Base-by-base conservation (phyloP, 2,329 filamentous ascomycete species). In the Ophiosphaerella korrae region DNA sequence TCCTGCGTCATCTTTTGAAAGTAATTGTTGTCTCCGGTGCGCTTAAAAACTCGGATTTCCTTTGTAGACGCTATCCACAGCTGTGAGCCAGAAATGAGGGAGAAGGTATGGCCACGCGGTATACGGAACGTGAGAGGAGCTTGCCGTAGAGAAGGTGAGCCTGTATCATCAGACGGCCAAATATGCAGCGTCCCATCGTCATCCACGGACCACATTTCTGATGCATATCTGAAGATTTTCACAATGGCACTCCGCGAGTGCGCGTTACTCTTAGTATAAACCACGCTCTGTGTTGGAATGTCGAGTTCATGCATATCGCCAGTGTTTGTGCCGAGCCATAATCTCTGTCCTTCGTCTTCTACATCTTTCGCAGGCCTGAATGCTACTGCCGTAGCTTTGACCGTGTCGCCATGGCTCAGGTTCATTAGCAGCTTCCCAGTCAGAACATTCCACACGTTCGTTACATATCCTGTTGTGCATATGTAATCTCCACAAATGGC, bases 121-220 rank as follows among this genome's bases (percentile, higher is more conserved):
- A 96, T 77, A 50, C 90, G 86, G 73, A 89, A 95, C 33, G 85
- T 88, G 62, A 89, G 87, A 18, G 90, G 91, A 47, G 84, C 88
- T 49, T 86, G 84, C 48, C 85, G 83, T 26, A 97, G 75, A 54
- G 85, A 93, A 1, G 92, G 92, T 24, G 87, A 81, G 0, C 88
- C 87, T 5, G 84, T 84, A n/a, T 84, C 81, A 63, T 92, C 89
- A 3, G 92, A 87, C 1, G 85, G 86, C 94, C 94, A 99, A 5
- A 97, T 84, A 59, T 91, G 86, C 12, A 99, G 77, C 39, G 88
- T 89, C 9, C 94, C 94, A 40, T 88, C 86, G 57, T 97, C 92
- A 69, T 97, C 94, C 41, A 99, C 74, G 0, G 92, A 92, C 94
- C 94, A 99, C 71, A 99, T 84, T 66, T 97, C 90, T 60, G 91